Base-by-base conservation (phyloP, 176 grass and related monocot species). In the Thalia dealbata region DNA sequence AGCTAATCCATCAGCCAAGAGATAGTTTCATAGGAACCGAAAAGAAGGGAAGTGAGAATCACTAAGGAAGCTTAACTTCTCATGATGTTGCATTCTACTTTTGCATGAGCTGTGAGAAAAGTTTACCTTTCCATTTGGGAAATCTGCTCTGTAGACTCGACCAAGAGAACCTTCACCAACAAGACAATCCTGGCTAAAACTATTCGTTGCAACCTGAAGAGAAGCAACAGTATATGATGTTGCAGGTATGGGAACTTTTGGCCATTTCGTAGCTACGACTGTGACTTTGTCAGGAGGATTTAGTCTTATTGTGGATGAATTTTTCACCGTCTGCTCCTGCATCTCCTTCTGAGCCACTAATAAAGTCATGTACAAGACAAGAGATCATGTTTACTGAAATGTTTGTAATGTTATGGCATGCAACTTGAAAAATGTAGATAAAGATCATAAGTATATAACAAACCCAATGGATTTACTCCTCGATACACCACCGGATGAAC, bases 111-210 rank as follows among this genome's bases (percentile, higher is more conserved):
- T 42, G 38, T n/a, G 10, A 68, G 7, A 13, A 68, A 68, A 68
- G 65, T 22, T 68, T 84, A 93, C 95, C 90, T 99, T 95, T 80
- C 85, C 90, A 79, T 95, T 89, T 51, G 90, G 78, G 75, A 95
- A 91, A 64, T 95, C 90, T 32, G 90, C 90, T 68, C 77, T 99
- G 81, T 99, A 99, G 71, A 99, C 95, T 51, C 95, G 90, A 64
- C 95, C 95, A 21, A 99, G 76, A 27, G 95, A 99, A 56, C 95
- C 95, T 80, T 99, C 95, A 6, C 95, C 95, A 55, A 99, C 70
- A 86, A 91, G 95, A 38, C 81, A 86, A 81, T 99, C 95, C 89
- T 99, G 95, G 73, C 81, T 88, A 87, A 99, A 99, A 75, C 90
- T 99, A 77, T 89, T 91, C 3, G 95, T 99, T 64, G 83, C 90